phyloP scores from a whole-genome alignment of 371 early-diverging fungal species.

The Mycotypha africana region DNA sequence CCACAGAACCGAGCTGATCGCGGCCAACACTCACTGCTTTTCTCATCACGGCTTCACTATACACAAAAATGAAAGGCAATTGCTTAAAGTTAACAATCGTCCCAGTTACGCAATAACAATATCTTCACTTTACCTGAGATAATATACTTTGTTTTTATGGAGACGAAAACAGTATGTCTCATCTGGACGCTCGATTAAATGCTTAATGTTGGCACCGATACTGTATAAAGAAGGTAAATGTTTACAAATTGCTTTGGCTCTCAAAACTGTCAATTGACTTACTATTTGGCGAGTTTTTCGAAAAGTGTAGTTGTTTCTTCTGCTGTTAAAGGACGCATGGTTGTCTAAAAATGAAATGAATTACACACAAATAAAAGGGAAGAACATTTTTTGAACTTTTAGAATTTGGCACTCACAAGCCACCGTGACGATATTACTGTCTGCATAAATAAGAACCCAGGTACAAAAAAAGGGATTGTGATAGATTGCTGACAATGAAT shows the following conservation, averaged over 20 bases:
- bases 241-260: too few relatives aligned
- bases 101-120: too few relatives aligned
- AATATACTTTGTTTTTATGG: slow-evolving; percentile 91
- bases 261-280: too few relatives aligned
- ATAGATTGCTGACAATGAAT: too few relatives aligned
- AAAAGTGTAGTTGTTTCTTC: slow-evolving; percentile 95
- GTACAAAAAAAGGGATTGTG: too few relatives aligned
- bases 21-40: slow-evolving; percentile 80
- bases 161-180: slow-evolving; percentile 94
- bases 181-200: slow-evolving; percentile 91
- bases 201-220: slow-evolving; percentile 93
- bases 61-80: not conserved
- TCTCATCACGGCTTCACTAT: slow-evolving; percentile 86
- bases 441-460: too few relatives aligned
- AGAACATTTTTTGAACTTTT: too few relatives aligned
- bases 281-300: slow-evolving; percentile 96
- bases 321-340: slow-evolving; percentile 95
- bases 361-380: too few relatives aligned
- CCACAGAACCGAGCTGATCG: slow-evolving; percentile 87
- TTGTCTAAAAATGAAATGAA: too few relatives aligned
- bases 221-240: slow-evolving; percentile 33
- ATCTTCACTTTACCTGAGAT: slow-evolving; percentile 80
- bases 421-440: too few relatives aligned
- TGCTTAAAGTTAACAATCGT: too few relatives aligned
- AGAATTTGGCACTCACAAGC: too few relatives aligned